Base-by-base conservation (phyloP, 257 asterid genomes). In the Marsdenia floribunda region DNA sequence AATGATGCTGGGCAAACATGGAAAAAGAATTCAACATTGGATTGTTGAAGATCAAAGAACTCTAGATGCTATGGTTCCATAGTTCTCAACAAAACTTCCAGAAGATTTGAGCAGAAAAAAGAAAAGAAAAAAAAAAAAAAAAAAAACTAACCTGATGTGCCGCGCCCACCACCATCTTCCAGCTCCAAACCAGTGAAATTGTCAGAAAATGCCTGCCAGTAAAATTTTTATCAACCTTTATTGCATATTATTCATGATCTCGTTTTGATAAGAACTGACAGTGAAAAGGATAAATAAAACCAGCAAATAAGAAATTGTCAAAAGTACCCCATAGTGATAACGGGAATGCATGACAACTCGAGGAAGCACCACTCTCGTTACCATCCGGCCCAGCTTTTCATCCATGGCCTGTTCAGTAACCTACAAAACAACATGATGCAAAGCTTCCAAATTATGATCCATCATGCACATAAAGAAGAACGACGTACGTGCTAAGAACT, bases 151-250 rank as follows among this genome's bases (percentile, higher is more conserved):
- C 98, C 98, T 84, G 98, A 91, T 75, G 98, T 93, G 72, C 98
- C 98, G 35, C 98, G 96, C 57, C 98, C 98, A 53, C 98, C 98
- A 61, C 98, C 98, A 83, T 93, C 98, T 90, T 93, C 98, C 73
- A 93, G 91, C 88, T 93, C 98, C 82, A 93, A 85, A 73, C 98
- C 98, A 75, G 96, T 93, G 83, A 93, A 87, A 87, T 93, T 93
- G 82, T 82, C 91, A 19, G 96, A 93, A 87, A 91, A 93, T 33
- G 97, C 96, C 98, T 93, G 88, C 49, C 40, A 80, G 67, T 42
- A 53, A 44, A 71, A 71, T 14, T 11, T n/a, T 53, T 52, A 53
- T 63, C 22, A 85, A 70, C 44, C 70, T 70, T 37, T 42, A 61
- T 54, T 49, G 49, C 46, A 44, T n/a, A 65, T 42, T 63, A 60